Evolutionary conservation across 2,329 filamentous ascomycete species (phyloP), one percentile per base, ranked within the genome.

Genomic region (Byssochlamys sp.): DNA sequence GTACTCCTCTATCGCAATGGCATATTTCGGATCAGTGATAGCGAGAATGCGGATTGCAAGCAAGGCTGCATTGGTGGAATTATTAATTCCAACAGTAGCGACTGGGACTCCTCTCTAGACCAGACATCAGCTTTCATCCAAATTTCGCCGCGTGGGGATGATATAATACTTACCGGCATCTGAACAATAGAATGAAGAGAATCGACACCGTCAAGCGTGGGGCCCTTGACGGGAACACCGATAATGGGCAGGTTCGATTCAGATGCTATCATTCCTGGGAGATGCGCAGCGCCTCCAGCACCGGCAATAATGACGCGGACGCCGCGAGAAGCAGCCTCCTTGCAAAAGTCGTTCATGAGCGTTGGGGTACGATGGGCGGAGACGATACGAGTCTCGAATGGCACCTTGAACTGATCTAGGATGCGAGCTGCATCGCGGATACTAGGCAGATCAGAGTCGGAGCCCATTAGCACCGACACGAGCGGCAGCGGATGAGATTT

Each of bases 1-100:
- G 5, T 51, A 51, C 5, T 51, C 49, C 27, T 51, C 49, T 2
- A 51, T 51, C 2, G 49, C 49, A 24, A 51, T 51, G 49, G 24
- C 27, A 14, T 51, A 51, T 19, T 51, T 51, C 6, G 49, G 49
- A 51, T 51, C 49, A 51, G 49, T 14, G 7, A 51, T 26, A n/a
- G 49, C 84, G 1, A 89, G 69, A 31, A 88, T 86, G 14, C 84
- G 75, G 29, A 86, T 78, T 0, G 86, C 85, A n/a, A 88, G 72
- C 12, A 88, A 73, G 0, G 82, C 85, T 0, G 87, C 87, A 65
- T 89, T 89, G 33, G 84, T 86, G 2, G 83, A 84, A 71, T 89
- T 89, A 68, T 88, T 87, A 68, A 89, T 88, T 10, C 81, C 86
- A 1, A 89, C 85, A 0, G 86, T 88, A 2, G 86, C 86, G 2